Base-by-base conservation (phyloP, 176 grass and related monocot genomes). In the Saccharum officinarum region DNA sequence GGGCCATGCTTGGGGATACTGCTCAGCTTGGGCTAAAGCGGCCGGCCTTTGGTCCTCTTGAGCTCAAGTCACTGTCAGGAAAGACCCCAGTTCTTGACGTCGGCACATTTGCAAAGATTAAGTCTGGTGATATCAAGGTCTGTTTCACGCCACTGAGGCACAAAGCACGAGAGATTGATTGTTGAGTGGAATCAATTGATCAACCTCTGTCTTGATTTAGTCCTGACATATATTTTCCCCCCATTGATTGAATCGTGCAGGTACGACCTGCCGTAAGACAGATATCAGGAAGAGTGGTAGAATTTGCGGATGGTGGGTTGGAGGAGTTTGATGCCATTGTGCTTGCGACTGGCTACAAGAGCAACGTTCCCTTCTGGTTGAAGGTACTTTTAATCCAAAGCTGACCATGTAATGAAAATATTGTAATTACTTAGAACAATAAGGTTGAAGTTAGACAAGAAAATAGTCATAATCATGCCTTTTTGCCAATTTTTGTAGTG, bases 81-180 rank as follows among this genome's bases (percentile, higher is more conserved):
- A 99, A 99, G 88, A 99, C 97, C 17, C 97, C 97, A 9, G 93
- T 99, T 69, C 97, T 99, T 80, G 97, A 99, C 20, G 92, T 94
- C 39, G 97, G 97, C 75, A 89, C 97, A 65, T 91, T 96, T 63
- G 88, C 88, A 46, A 96, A 89, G 88, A 96, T 99, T 67, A 99
- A 91, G 46, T 96, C 97, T 20, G 90, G 92, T 20, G 86, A 94
- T 75, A 92, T 96, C 88, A 91, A 92, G 94, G 97, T 98, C 9
- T 20, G 84, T 79, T 75, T 55, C 47, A 85, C n/a, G 60, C 75
- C 8, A 66, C 52, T 22, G 2, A 81, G 79, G 77, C 83, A 83
- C 73, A 78, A 67, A 77, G 40, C 41, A 88, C 38, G 28, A 10
- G 37, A 18, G 78, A 41, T 30, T 41, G 34, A 57, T 84, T 78